A percentile compares a stretch with the other conserved stretches of the same genome.
These are phyloP conservation scores for Yarrowia sp. DNA, from an alignment of 805 yeast species.

Conservation along the genomic window DNA sequence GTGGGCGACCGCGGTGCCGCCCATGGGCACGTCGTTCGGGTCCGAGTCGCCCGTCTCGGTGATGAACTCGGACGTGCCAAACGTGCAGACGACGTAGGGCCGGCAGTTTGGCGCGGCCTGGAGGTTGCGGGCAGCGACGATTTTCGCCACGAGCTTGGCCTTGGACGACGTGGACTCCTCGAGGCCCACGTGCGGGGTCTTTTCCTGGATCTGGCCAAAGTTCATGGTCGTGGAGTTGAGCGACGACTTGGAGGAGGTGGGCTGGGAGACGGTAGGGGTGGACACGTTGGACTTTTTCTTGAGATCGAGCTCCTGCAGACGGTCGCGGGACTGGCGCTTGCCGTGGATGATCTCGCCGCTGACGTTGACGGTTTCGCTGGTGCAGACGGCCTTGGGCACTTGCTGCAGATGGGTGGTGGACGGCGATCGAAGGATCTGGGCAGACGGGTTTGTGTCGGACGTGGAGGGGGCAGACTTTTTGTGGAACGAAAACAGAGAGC, in stretches of 20 bases:
- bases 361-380: conserved; percentile 26
- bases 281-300: neutral
- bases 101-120: conserved; percentile 54
- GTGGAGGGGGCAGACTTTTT: neutral
- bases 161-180: conserved; percentile 17
- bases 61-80: conserved; percentile 61
- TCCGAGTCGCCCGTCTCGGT: conserved; percentile 52
- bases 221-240: conserved; percentile 23
- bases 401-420: conserved; percentile 22
- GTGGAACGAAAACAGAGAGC: conserved; percentile 24
- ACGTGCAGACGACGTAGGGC: conserved; percentile 49
- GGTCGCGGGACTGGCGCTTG: conserved; percentile 4
- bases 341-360: conserved; percentile 22
- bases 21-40: conserved; percentile 21
- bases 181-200: conserved; percentile 20
- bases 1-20: neutral
- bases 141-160: conserved; percentile 66
- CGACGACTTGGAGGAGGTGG: neutral
- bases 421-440: conserved; percentile 9
- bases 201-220: conserved; percentile 26
- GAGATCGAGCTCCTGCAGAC: conserved; percentile 5
- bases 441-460: neutral
- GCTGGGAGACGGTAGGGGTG: neutral
- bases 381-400: conserved; percentile 17
- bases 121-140: conserved; percentile 75